Evolutionary conservation across 192 early-diverging fungal species (phyloP), one percentile per base, ranked within the genome.

Genomic region (Coemansia sp.): DNA sequence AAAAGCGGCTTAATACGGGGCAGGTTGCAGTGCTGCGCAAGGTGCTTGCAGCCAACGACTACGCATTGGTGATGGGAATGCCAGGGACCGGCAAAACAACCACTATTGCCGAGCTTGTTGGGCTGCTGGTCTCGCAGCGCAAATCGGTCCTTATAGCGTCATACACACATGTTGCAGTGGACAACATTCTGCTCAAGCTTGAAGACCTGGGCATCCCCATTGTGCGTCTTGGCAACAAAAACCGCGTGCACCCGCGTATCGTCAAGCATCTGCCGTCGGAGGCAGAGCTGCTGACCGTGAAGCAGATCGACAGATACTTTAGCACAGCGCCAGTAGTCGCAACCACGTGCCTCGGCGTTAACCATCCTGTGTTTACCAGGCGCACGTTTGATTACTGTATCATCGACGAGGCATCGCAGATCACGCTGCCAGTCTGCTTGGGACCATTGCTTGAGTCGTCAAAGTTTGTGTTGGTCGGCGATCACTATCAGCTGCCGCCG

Each of bases 1-100:
- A 50, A n/a, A 59, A 61, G 56, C 48, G 42, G 29, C 73, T 97
- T 25, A 97, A 97, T 62, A 33, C 66, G 3, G 90, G 94, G 49
- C 95, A 96, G 69, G 72, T 76, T 28, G 58, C 45, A 2, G 93
- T 90, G 5, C 64, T 96, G 11, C 72, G 89, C 4, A 87, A 86
- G 31, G 91, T 94, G n/a, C 59, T 96, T 48, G 55, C 75, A 7
- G 91, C 91, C 0, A 70, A 86, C 49, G 96, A 98, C 64, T 98
- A 97, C 82, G 83, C 90, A 10, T 73, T 98, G 34, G 91, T 98
- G 48, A 77, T 96, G 29, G 96, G 96, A 14, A 97, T 97, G 95
- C 96, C 96, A 0, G 96, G 96, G 3, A 96, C 96, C 0, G 96
- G 96, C 42, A 98, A 98, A 71, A 96, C 94, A 0, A 94, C 92